Evolutionary conservation across 2,329 filamentous ascomycete species (phyloP), one percentile per base, ranked within the genome.

Genomic region (Hypoxylon sp.): DNA sequence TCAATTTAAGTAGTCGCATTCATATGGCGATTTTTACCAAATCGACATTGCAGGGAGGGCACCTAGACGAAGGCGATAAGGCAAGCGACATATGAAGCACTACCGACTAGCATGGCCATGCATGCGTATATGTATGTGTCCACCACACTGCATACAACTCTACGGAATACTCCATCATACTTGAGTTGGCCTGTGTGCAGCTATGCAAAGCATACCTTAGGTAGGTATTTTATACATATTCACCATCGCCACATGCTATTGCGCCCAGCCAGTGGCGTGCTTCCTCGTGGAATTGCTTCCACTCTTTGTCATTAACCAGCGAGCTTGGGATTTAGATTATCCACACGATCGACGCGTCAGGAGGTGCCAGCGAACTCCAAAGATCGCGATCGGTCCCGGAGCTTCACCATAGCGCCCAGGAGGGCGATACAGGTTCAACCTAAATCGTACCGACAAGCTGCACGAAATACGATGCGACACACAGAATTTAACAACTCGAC

Each of bases 361-460:
- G 52, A 65, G 51, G 4, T 46, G 6, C 44, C 47, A 20, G 24
- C 15, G 47, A 28, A 13, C 20, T 37, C 37, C 44, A 46, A 17
- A 54, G 57, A 64, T 66, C 56, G 34, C 46, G 63, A 66, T 68
- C 66, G n/a, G 50, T 43, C 52, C 22, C n/a, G n/a, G n/a, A 41
- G 41, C 39, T 55, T 55, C 28, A 26, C 28, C 34, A 49, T 59
- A 50, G 53, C 34, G 50, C 49, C 11, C 24, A 11, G 37, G 26
- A 26, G 32, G 57, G 53, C 61, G 46, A 61, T 43, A 53, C 46
- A 26, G 43, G 11, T 22, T 8, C 56, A 39, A 34, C 53, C 44
- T 54, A 13, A 59, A 6, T 26, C n/a, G 49, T 56, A 41, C 32
- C 26, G 24, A 26, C 4, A 15, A 15, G 32, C n/a, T 43, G 34